Evolutionary conservation across 176 grass and related monocot species (phyloP).

Genomic region (Oryza meridionalis): DNA sequence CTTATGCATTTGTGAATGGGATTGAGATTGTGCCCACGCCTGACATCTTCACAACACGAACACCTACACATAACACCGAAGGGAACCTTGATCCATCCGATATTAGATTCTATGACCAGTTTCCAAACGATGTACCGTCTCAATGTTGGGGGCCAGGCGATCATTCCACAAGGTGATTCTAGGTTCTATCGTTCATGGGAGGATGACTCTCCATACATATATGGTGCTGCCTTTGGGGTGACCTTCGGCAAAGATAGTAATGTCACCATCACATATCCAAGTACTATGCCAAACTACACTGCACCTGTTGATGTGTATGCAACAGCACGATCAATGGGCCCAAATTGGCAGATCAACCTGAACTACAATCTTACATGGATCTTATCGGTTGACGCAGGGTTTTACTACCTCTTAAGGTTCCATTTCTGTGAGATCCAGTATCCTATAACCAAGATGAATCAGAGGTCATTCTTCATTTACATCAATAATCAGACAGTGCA

Average conservation of each 20-base stretch:
- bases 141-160: slow-evolving; percentile 61
- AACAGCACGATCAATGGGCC: slow-evolving; percentile 81
- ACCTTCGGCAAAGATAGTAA: slow-evolving; percentile 47
- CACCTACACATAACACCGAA: not conserved
- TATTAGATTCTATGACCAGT: not conserved
- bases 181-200: slow-evolving; percentile 64
- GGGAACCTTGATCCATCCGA: not conserved
- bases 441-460: slow-evolving; percentile 3
- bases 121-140: slow-evolving; percentile 77
- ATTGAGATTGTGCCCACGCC: slow-evolving; percentile 48
- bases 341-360: slow-evolving; percentile 47
- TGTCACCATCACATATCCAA: slow-evolving; percentile 33
- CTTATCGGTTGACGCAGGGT: slow-evolving; percentile 60
- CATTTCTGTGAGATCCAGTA: slow-evolving; percentile 52
- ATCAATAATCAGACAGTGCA: slow-evolving; percentile 49
- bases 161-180: slow-evolving; percentile 36
- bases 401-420: slow-evolving; percentile 36
- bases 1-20: slow-evolving; percentile 54
- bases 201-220: slow-evolving; percentile 47
- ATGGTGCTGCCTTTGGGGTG: slow-evolving; percentile 42
- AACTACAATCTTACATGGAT: slow-evolving; percentile 90
- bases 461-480: slow-evolving; percentile 39
- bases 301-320: slow-evolving; percentile 60
- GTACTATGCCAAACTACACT: slow-evolving; percentile 41
- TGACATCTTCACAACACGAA: slow-evolving; percentile 33